Evolutionary conservation across 2,329 filamentous ascomycete genomes (phyloP), one percentile per base, ranked within the genome.

Genomic region (Harringtonia lauricola): DNA sequence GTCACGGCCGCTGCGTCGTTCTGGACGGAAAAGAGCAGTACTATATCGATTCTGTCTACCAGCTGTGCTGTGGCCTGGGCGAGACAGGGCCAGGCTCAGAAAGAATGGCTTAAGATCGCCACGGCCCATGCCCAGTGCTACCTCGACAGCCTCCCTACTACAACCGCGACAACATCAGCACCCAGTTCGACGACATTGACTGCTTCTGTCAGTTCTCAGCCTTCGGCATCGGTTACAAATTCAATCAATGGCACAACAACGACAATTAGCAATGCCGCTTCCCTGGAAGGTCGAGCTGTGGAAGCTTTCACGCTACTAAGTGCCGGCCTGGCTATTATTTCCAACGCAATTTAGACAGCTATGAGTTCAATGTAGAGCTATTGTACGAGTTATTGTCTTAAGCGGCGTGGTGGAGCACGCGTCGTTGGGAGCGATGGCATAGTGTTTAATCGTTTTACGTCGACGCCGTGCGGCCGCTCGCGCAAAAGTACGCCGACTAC

Each of bases 401-500:
- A n/a, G n/a, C n/a, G n/a, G n/a, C n/a, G n/a, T n/a, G n/a, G n/a
- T n/a, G n/a, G n/a, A n/a, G n/a, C n/a, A n/a, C n/a, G n/a, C n/a
- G n/a, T n/a, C n/a, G n/a, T n/a, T n/a, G n/a, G n/a, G n/a, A n/a
- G n/a, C n/a, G n/a, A n/a, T n/a, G n/a, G n/a, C n/a, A n/a, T n/a
- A n/a, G n/a, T n/a, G n/a, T n/a, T n/a, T n/a, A n/a, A n/a, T n/a
- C n/a, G n/a, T n/a, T n/a, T n/a, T 71, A 64, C 51, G 52, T 59
- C 5, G 37, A 51, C 1, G 52, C 56, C 7, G 57, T 72, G 40
- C 55, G 57, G 15, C 58, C 62, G 4, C 52, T 70, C 2, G 70
- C 70, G 2, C 64, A 63, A 46, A 63, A 62, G 48, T 71, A 68
- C 52, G 49, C 56, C 43, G 67, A 72, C 13, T 72, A 69, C 44